Conservation (phyloP, 805 yeast species). For the Komagataella pseudopastoris region DNA sequence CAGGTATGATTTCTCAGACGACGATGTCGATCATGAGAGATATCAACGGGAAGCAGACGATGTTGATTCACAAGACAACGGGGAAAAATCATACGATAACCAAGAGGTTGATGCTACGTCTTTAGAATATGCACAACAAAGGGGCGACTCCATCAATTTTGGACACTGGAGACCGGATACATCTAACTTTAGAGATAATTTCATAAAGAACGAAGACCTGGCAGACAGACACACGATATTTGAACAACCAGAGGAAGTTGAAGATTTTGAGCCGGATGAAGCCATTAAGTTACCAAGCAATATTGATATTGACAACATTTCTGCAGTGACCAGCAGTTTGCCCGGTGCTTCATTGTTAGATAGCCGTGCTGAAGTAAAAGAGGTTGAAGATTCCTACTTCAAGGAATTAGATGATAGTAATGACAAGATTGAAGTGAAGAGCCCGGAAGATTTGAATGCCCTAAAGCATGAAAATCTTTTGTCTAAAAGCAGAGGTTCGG, state of each 20-base stretch:
- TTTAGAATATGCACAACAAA: slow-evolving; percentile 9
- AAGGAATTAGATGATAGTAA: background rate
- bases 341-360: slow-evolving; percentile 23
- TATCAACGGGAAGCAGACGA: background rate
- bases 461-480: slow-evolving; percentile 2
- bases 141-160: slow-evolving; percentile 24
- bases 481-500: slow-evolving; percentile 6
- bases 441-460: background rate
- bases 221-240: slow-evolving; percentile 17
- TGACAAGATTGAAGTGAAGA: background rate
- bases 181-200: slow-evolving; percentile 30
- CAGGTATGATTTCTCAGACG: background rate
- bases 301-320: background rate
- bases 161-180: slow-evolving; percentile 54
- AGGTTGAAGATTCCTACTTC: slow-evolving; percentile 20
- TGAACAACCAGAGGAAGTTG: slow-evolving; percentile 13
- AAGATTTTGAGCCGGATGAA: slow-evolving; percentile 6
- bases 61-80: background rate
- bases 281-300: slow-evolving; percentile 1
- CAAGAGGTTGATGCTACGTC: background rate
- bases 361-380: slow-evolving; percentile 8
- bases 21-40: background rate
- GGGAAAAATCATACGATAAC: background rate
- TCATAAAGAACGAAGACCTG: slow-evolving; percentile 28
- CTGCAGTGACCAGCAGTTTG: slow-evolving; percentile 5